phyloP scores from a whole-genome alignment of 768 basidiomycete species.

The Amanita pseudoporphyria region DNA sequence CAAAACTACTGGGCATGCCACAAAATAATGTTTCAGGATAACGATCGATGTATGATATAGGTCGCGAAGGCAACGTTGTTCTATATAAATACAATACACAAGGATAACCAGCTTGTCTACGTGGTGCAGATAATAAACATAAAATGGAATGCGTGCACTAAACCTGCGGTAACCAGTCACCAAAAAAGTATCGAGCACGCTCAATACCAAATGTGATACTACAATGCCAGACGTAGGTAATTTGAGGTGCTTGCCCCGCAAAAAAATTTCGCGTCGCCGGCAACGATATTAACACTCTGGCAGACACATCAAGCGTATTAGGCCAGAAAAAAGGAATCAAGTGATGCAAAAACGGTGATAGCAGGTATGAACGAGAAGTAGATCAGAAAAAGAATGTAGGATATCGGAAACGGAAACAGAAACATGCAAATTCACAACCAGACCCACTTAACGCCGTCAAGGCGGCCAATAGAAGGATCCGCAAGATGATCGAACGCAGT shows the following conservation, averaged over 20 bases:
- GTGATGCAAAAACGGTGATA: constrained; percentile 4
- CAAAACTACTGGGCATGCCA: constrained; percentile 30
- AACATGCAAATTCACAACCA: constrained; percentile 27
- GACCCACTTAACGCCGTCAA: constrained; percentile 39
- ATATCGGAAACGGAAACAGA: constrained; percentile 2
- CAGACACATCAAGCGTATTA: constrained; percentile 22
- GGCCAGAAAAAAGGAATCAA: constrained; percentile 13
- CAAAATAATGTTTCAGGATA: background rate
- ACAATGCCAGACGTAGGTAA: constrained; percentile 10
- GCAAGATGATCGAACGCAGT: constrained; percentile 45
- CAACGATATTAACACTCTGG: constrained; percentile 1
- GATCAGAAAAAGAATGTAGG: constrained; percentile 8
- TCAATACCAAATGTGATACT: background rate
- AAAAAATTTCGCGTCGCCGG: constrained; percentile 12
- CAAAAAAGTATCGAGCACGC: background rate
- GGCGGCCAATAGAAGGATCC: constrained; percentile 34
- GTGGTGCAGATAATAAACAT: background rate
- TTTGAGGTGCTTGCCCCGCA: constrained; percentile 11
- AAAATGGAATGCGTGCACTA: background rate
- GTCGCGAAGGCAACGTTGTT: background rate
- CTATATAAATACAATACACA: background rate
- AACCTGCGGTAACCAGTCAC: background rate
- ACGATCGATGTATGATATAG: background rate
- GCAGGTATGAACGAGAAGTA: constrained; percentile 2
- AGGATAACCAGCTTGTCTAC: constrained; percentile 2